These are phyloP conservation scores for Mollisiaceae sp. DNA, from an alignment of 2,329 filamentous ascomycete genomes.

Conservation along the genomic window DNA sequence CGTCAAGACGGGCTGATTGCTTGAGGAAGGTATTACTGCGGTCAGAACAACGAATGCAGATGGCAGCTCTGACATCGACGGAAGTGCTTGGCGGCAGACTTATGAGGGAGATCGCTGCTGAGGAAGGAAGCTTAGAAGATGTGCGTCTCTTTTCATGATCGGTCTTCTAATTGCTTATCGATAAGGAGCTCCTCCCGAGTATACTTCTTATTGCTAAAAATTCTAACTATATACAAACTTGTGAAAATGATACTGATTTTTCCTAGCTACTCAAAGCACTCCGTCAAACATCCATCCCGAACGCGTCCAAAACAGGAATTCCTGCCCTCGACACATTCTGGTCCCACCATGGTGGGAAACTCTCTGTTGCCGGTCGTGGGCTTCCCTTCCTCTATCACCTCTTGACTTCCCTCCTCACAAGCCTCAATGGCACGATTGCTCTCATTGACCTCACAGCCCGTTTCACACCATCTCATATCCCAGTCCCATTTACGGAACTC, in stretches of 20 bases:
- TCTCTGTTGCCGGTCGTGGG: constrained; percentile 58
- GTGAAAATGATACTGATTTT: constrained; percentile 5
- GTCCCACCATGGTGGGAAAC: constrained; percentile 52
- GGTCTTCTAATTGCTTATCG: constrained; percentile 1
- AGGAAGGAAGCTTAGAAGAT: constrained; percentile 59
- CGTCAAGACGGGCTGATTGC: neutral
- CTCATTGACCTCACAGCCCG: constrained; percentile 60
- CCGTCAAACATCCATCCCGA: constrained; percentile 16
- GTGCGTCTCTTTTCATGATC: constrained; percentile 46
- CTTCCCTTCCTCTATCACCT: constrained; percentile 62
- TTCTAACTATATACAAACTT: neutral
- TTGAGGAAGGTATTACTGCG: neutral
- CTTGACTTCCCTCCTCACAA: constrained; percentile 55
- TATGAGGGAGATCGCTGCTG: constrained; percentile 61
- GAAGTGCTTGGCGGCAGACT: constrained; percentile 52
- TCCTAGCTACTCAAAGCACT: constrained; percentile 23
- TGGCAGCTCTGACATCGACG: constrained; percentile 27
- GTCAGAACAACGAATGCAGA: constrained; percentile 6
- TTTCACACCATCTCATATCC: constrained; percentile 54
- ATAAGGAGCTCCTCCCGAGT: constrained; percentile 5
- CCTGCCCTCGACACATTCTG: constrained; percentile 53
- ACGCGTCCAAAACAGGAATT: constrained; percentile 41
- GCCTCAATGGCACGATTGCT: constrained; percentile 50
- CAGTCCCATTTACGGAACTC: constrained; percentile 23
- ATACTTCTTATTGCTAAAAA: neutral